Base-by-base conservation (phyloP, 768 basidiomycete genomes). In the Termitomyces sp. region DNA sequence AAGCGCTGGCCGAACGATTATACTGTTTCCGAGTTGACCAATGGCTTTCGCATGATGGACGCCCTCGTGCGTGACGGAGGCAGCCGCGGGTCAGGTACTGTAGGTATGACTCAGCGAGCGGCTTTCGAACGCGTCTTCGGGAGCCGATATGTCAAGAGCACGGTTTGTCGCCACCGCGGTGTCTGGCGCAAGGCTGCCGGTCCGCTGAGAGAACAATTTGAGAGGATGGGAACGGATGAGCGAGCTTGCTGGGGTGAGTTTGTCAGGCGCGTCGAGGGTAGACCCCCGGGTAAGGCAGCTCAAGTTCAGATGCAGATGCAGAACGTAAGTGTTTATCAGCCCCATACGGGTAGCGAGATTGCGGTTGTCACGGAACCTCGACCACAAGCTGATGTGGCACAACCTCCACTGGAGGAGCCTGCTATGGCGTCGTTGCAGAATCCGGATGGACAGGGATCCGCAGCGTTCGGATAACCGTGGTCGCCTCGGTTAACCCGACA, bases 1-100 rank as follows among this genome's bases (percentile, higher is more conserved):
- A 88, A 87, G 65, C 81, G 85, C 14, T 89, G 87, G 87, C 87
- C 87, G 36, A 87, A 88, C 64, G 87, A 88, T 70, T 87, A 86
- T 67, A 84, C 83, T 9, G 87, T 89, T 22, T 78, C 76, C 51
- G 86, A 88, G 66, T 75, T 88, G 56, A 78, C 85, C 1, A 66
- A 69, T 1, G 87, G 87, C 1, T 87, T 89, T 68, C 76, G 74
- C 38, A 70, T 79, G 42, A 78, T 79, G 77, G 78, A 79, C 66
- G 65, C 57, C 43, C 77, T 70, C 61, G 74, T 68, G 33, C 68
- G 72, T 0, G 72, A 73, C 33, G 70, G 73, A 10, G 70, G 75
- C 5, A 64, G 68, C 8, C 70, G 74, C 9, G 68, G 72, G 42
- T 72, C 78, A 28, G 57, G 50, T 18, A 38, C 36, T 35, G 57